Percentiles rank a stretch among this genome's conserved stretches.
Conservation (phyloP, 2,329 filamentous ascomycete species). For the Penicillium aurantiogriseum region DNA sequence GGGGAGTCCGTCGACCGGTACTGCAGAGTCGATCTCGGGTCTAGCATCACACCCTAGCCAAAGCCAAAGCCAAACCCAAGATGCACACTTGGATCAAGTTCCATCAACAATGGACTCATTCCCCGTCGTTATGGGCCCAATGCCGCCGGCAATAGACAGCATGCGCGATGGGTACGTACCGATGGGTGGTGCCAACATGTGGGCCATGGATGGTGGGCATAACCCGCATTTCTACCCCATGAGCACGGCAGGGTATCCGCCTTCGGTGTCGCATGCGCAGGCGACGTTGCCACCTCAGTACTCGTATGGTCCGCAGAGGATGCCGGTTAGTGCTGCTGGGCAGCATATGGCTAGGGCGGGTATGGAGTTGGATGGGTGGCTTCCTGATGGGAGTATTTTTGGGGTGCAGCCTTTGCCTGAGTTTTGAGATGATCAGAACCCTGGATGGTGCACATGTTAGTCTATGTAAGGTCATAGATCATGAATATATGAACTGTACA, state of each 20-base stretch:
- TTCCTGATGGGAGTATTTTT: slow-evolving; percentile 31
- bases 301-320: slow-evolving; percentile 23
- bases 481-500: not conserved
- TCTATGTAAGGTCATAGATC: not conserved
- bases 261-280: slow-evolving; percentile 16
- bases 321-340: slow-evolving; percentile 14
- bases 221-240: slow-evolving; percentile 13
- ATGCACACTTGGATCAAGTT: not conserved
- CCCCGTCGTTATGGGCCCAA: slow-evolving; percentile 16
- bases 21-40: slow-evolving; percentile 4
- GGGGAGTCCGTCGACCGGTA: slow-evolving; percentile 17
- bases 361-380: slow-evolving; percentile 34
- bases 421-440: slow-evolving; percentile 14
- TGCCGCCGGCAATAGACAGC: slow-evolving; percentile 19
- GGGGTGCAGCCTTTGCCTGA: slow-evolving; percentile 30
- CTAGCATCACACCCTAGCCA: not conserved
- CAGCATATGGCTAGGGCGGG: slow-evolving; percentile 18
- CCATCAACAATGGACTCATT: slow-evolving; percentile 16
- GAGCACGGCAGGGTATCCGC: slow-evolving; percentile 19
- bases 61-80: not conserved
- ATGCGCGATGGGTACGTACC: slow-evolving; percentile 25
- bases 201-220: slow-evolving; percentile 22
- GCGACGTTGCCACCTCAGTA: slow-evolving; percentile 24
- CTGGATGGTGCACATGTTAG: not conserved
- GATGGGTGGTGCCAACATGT: slow-evolving; percentile 22